Evolutionary conservation across 805 yeast genomes (phyloP).

Genomic region (Teunomyces barrocoloradensis): DNA sequence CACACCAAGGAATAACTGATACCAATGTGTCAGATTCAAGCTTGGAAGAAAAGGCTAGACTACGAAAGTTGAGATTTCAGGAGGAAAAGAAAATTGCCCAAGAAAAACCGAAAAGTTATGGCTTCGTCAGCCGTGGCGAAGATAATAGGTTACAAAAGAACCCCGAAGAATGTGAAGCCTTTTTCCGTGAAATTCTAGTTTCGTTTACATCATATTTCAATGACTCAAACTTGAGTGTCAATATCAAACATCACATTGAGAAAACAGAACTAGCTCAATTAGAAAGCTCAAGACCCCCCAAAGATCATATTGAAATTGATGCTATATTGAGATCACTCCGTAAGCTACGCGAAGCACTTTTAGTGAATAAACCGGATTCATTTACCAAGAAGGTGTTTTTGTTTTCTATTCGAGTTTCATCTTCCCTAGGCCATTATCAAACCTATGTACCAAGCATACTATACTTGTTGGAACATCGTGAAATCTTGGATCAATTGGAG

Average conservation of each 20-base stretch:
- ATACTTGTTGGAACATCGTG: conserved; percentile 32
- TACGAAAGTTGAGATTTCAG: not conserved
- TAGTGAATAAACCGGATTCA: conserved; percentile 33
- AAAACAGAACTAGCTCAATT: conserved; percentile 6
- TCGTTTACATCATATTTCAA: conserved; percentile 30
- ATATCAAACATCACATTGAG: conserved; percentile 9
- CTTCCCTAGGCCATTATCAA: conserved; percentile 47
- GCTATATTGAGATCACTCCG: conserved; percentile 34
- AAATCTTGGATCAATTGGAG: conserved; percentile 20
- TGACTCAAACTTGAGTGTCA: conserved; percentile 11
- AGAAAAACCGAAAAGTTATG: conserved; percentile 31
- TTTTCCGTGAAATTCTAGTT: conserved; percentile 36
- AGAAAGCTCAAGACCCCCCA: not conserved
- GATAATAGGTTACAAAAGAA: conserved; percentile 47
- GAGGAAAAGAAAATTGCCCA: not conserved
- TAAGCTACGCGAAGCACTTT: conserved; percentile 55
- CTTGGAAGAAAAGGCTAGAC: not conserved
- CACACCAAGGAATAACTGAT: not conserved
- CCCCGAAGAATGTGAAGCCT: conserved; percentile 38
- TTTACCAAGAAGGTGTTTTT: conserved; percentile 48
- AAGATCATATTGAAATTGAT: conserved; percentile 15
- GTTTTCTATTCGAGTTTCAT: conserved; percentile 45
- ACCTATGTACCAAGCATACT: conserved; percentile 54
- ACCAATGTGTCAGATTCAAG: not conserved
- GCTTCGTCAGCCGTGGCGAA: conserved; percentile 62